Percentiles rank a stretch among this genome's conserved stretches.
phyloP scores from a whole-genome alignment of 306 rosid genomes.

The Carpinus fangiana region DNA sequence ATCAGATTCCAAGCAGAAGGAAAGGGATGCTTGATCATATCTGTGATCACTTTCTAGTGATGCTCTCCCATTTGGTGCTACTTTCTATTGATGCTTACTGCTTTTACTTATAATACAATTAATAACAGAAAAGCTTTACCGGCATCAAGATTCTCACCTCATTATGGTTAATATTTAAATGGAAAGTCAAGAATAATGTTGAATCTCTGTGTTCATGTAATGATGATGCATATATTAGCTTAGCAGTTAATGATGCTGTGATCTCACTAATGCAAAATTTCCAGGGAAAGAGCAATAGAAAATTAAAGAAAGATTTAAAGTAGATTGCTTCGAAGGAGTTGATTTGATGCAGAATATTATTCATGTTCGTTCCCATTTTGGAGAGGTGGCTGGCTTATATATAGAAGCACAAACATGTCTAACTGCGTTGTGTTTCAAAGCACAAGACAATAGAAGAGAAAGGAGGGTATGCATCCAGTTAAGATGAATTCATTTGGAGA shows the following conservation, averaged over 20 bases:
- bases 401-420: constrained; percentile 4
- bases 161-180: constrained; percentile 6
- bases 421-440: constrained; percentile 24
- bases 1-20: constrained; percentile 40
- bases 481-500: constrained; percentile 37
- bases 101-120: neutral
- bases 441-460: neutral
- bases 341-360: constrained; percentile 36
- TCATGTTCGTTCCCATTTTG: constrained; percentile 22
- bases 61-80: constrained; percentile 27
- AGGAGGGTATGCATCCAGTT: constrained; percentile 3
- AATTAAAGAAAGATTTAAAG: constrained; percentile 10
- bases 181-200: constrained; percentile 3
- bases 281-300: constrained; percentile 11
- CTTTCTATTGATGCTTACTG: constrained; percentile 13
- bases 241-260: constrained; percentile 15
- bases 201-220: constrained; percentile 16
- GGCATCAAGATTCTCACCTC: constrained; percentile 11
- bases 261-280: constrained; percentile 23
- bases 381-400: constrained; percentile 33
- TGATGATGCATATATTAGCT: constrained; percentile 21
- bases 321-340: constrained; percentile 23
- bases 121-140: constrained; percentile 12
- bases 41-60: constrained; percentile 27
- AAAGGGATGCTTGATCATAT: constrained; percentile 19